phyloP scores from a whole-genome alignment of 176 grass and related monocot species.

The Lolium multiflorum region DNA sequence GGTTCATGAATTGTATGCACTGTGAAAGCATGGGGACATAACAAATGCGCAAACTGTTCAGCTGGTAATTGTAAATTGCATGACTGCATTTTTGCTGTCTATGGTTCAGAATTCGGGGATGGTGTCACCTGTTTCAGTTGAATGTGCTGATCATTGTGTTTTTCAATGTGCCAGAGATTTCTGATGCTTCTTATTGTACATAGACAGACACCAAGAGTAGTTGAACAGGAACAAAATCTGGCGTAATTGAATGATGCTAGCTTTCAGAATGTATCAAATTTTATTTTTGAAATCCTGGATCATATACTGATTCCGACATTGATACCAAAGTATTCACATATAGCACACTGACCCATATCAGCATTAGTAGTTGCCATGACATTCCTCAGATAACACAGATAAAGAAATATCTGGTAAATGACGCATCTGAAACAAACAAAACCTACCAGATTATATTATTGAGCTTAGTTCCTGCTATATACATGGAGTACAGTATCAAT shows the following conservation, averaged over 20 bases:
- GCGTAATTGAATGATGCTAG: background rate
- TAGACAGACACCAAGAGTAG: background rate
- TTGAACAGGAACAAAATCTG: background rate
- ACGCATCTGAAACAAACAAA: background rate
- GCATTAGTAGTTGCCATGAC: background rate
- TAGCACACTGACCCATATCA: background rate
- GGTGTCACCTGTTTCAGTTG: background rate
- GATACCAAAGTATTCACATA: background rate
- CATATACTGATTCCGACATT: background rate
- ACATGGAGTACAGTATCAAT: slow-evolving; percentile 27
- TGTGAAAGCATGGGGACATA: background rate
- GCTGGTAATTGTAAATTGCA: slow-evolving; percentile 39
- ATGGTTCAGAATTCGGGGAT: background rate
- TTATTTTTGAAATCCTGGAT: background rate
- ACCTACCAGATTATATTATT: slow-evolving; percentile 2
- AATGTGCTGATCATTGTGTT: background rate
- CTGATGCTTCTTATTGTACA: background rate
- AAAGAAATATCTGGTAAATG: background rate
- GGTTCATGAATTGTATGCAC: slow-evolving; percentile 13
- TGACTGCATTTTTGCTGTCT: slow-evolving; percentile 30
- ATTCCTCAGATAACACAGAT: background rate
- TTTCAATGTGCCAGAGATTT: background rate
- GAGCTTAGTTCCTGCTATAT: slow-evolving; percentile 37
- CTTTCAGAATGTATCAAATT: slow-evolving; percentile 8
- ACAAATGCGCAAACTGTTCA: slow-evolving; percentile 34